Conservation (phyloP, 2,329 filamentous ascomycete genomes). For the Elsinoe necatrix region DNA sequence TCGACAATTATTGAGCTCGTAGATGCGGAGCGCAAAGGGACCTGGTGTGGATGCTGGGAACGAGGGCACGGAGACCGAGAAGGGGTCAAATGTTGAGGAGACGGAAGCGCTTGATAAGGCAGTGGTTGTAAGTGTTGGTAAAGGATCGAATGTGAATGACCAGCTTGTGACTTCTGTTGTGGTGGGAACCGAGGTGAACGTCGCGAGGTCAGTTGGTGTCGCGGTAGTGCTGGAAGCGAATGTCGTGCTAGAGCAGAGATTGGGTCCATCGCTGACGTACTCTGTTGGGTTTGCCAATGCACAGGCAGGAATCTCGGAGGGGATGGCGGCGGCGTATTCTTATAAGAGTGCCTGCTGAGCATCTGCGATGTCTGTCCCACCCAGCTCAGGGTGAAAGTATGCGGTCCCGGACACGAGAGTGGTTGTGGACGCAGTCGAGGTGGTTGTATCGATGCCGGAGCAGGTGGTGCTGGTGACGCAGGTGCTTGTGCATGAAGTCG, state of each 20-base stretch:
- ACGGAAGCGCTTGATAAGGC: too few species aligned
- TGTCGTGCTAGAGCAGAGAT: neutral
- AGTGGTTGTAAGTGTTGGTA: neutral
- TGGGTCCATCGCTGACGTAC: neutral
- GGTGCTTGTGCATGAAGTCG: neutral
- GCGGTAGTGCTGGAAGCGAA: neutral
- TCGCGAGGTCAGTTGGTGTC: too few species aligned
- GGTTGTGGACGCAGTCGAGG: neutral
- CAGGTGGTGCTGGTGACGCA: neutral
- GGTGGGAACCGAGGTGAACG: too few species aligned
- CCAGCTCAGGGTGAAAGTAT: neutral
- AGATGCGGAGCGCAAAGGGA: neutral
- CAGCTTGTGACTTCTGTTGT: neutral
- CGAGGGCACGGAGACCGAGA: neutral
- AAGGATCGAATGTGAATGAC: neutral
- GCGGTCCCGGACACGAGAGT: neutral
- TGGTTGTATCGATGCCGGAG: neutral
- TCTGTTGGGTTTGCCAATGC: neutral
- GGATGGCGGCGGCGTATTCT: neutral
- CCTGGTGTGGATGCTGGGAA: neutral
- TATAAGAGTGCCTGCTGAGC: neutral
- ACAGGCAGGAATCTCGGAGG: neutral
- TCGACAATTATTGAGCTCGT: neutral
- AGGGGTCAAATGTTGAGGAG: neutral
- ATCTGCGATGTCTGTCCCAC: neutral